Percentiles rank a stretch among this genome's conserved stretches.
These are phyloP conservation scores for Eucalyptus guilfoylei DNA, from an alignment of 345 rosid species.

Conservation along the genomic window DNA sequence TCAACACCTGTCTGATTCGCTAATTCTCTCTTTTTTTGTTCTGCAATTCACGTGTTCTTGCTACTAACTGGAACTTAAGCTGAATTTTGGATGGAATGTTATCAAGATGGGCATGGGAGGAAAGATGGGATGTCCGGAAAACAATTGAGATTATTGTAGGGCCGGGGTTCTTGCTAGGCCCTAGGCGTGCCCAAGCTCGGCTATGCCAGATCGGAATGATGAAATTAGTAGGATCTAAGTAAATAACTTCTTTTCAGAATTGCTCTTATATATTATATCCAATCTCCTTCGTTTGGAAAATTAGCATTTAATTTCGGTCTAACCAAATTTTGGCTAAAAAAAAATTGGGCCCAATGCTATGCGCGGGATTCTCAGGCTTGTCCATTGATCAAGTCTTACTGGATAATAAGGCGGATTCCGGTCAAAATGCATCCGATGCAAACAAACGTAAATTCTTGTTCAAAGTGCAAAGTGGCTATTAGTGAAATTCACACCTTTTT, in stretches of 20 bases:
- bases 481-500: not conserved
- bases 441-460: not conserved
- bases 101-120: not conserved
- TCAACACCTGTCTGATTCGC: not conserved
- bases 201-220: not conserved
- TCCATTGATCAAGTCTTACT: not conserved
- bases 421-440: not conserved
- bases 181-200: not conserved
- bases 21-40: not conserved
- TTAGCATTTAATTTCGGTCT: rapidly evolving
- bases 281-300: rapidly evolving
- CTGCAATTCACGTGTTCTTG: not conserved
- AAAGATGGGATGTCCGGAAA: not conserved
- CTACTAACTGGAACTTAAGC: not conserved
- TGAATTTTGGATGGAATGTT: not conserved
- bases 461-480: not conserved
- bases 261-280: not conserved
- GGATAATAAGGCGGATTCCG: not conserved
- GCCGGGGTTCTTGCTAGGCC: not conserved
- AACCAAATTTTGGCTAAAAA: not conserved
- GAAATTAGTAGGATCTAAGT: not conserved
- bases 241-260: not conserved
- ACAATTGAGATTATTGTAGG: not conserved
- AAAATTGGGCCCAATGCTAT: not conserved
- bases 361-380: not conserved